Percentiles rank a stretch among this genome's conserved stretches.
Conservation (phyloP, 176 grass and related monocot species). For the Oryza australiensis region DNA sequence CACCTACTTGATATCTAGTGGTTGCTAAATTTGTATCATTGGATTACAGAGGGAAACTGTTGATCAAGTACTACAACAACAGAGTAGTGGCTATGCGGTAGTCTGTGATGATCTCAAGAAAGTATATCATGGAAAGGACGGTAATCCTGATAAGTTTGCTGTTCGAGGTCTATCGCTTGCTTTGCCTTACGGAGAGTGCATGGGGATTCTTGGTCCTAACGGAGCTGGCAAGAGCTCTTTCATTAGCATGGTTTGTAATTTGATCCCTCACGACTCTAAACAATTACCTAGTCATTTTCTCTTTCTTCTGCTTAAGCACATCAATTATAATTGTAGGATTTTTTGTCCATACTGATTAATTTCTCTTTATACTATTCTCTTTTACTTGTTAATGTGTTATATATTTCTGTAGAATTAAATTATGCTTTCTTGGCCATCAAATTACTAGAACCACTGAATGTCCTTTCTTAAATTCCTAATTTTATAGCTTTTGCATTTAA, state of each 20-base stretch:
- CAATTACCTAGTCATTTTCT: background rate
- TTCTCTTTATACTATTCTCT: slow-evolving; percentile 6
- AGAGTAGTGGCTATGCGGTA: slow-evolving; percentile 52
- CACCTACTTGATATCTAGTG: slow-evolving; percentile 31
- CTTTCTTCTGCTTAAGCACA: background rate
- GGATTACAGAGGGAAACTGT: slow-evolving; percentile 68
- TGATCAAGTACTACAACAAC: slow-evolving; percentile 55
- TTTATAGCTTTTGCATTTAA: background rate
- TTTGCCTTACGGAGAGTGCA: slow-evolving; percentile 84
- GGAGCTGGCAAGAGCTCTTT: slow-evolving; percentile 97
- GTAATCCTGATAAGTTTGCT: slow-evolving; percentile 85
- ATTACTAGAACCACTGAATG: slow-evolving; percentile 5
- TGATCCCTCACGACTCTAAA: slow-evolving; percentile 15
- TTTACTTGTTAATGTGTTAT: background rate
- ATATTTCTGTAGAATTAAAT: background rate
- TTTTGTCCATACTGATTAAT: background rate
- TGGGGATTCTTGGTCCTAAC: slow-evolving; percentile 96
- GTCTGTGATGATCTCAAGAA: slow-evolving; percentile 85
- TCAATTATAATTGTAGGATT: background rate
- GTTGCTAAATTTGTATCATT: slow-evolving; percentile 9
- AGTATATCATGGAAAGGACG: slow-evolving; percentile 83
- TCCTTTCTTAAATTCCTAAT: background rate
- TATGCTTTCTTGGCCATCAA: background rate
- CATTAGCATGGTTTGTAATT: slow-evolving; percentile 87
- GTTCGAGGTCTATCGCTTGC: slow-evolving; percentile 91